phyloP scores from a whole-genome alignment of 306 rosid genomes.

The Cicer cuneatum region DNA sequence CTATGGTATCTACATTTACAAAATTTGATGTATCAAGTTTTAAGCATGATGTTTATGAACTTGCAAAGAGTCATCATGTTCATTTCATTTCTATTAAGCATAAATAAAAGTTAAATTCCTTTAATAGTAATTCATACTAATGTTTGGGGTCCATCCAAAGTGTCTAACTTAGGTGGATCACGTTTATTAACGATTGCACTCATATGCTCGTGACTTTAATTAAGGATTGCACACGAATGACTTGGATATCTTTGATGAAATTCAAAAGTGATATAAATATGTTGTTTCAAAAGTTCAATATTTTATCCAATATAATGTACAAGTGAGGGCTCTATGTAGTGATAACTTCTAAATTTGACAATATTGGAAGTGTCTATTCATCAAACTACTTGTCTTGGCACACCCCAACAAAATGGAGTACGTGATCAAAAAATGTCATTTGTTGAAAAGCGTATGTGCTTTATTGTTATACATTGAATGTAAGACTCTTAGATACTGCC shows the following conservation, averaged over 20 bases:
- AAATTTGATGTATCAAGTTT: background rate
- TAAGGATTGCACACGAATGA: background rate
- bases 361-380: background rate
- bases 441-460: background rate
- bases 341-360: background rate
- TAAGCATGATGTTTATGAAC: background rate
- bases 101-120: constrained; percentile 5
- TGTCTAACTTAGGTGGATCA: background rate
- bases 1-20: background rate
- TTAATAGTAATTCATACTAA: background rate
- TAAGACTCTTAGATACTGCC: too few relatives aligned
- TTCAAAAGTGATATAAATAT: background rate
- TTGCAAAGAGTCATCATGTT: background rate
- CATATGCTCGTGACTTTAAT: too few relatives aligned
- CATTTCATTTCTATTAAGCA: background rate
- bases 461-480: background rate
- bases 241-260: constrained; percentile 2
- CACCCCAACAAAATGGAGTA: background rate
- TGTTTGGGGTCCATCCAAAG: constrained; percentile 12
- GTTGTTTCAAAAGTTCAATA: background rate
- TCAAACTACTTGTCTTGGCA: background rate
- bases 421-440: background rate
- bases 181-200: background rate
- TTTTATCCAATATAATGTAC: background rate
- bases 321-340: background rate